Percentiles rank a stretch among this genome's conserved stretches.
Conservation (phyloP, 2,329 filamentous ascomycete genomes). For the Ciborinia camelliae region DNA sequence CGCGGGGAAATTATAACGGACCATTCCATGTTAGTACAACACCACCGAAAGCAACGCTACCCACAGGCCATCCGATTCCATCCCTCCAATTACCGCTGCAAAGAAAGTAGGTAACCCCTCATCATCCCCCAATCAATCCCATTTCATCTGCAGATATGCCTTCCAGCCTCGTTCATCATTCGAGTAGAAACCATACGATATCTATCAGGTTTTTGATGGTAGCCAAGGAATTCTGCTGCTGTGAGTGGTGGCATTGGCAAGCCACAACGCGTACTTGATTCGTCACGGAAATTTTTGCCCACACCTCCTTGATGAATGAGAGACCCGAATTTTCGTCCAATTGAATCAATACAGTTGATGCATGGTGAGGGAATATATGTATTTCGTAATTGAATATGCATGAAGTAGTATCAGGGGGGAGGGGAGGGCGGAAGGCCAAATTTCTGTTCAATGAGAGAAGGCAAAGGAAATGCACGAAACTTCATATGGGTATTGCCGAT, state of each 20-base stretch:
- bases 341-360: not conserved
- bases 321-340: constrained; percentile 3
- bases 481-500: constrained; percentile 28
- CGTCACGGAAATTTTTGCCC: not conserved
- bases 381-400: constrained; percentile 15
- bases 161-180: not conserved
- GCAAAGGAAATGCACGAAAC: constrained; percentile 17
- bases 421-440: not conserved
- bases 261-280: constrained; percentile 5
- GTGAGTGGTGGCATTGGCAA: not conserved
- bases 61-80: not conserved
- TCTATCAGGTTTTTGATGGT: not conserved
- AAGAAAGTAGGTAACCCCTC: not conserved
- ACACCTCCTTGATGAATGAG: not conserved
- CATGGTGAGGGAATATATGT: not conserved
- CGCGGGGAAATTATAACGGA: not conserved
- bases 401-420: constrained; percentile 10
- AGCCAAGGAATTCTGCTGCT: constrained; percentile 3
- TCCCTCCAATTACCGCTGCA: not conserved
- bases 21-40: constrained; percentile 6
- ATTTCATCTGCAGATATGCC: not conserved
- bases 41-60: not conserved
- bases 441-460: not conserved
- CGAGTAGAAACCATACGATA: constrained; percentile 6
- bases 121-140: not conserved